Evolutionary conservation across 768 basidiomycete genomes (phyloP).

Genomic region (Lactarius pseudohatsudake): DNA sequence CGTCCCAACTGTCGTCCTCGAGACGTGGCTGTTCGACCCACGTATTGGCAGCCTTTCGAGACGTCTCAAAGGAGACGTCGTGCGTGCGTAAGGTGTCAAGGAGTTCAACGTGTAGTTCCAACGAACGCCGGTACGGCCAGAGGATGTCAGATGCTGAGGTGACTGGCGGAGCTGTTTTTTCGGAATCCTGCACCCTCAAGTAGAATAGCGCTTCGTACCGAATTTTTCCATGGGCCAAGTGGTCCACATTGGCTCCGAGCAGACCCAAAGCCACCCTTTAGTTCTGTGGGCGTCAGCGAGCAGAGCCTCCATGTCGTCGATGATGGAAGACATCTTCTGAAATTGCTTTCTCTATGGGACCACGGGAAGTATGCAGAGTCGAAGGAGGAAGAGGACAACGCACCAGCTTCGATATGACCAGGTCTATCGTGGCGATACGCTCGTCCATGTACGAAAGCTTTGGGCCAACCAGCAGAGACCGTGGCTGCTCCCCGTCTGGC

Average conservation of each 20-base stretch:
- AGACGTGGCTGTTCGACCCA: constrained; percentile 74
- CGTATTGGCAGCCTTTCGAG: constrained; percentile 56
- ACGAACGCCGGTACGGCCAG: constrained; percentile 64
- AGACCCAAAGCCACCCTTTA: constrained; percentile 72
- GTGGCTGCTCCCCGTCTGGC: constrained; percentile 53
- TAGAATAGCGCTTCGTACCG: constrained; percentile 43
- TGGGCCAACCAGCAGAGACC: constrained; percentile 57
- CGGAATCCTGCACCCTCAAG: neutral
- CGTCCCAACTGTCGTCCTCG: constrained; percentile 66
- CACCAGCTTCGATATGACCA: constrained; percentile 65
- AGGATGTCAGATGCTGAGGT: constrained; percentile 55
- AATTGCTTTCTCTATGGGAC: constrained; percentile 64
- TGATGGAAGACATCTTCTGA: constrained; percentile 56
- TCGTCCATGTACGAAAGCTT: constrained; percentile 69
- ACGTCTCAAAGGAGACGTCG: constrained; percentile 66
- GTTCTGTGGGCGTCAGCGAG: constrained; percentile 66
- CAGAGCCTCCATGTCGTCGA: constrained; percentile 65
- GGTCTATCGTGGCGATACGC: constrained; percentile 57
- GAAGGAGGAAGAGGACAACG: constrained; percentile 31
- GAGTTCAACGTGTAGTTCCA: constrained; percentile 54
- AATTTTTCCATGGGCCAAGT: constrained; percentile 84
- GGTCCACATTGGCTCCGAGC: constrained; percentile 72
- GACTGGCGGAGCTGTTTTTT: constrained; percentile 40
- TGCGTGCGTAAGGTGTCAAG: constrained; percentile 61
- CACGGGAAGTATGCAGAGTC: neutral